Percentiles rank a stretch among this genome's conserved stretches.
Conservation (phyloP, 2,329 filamentous ascomycete species). For the Didymosphaeria variabile region DNA sequence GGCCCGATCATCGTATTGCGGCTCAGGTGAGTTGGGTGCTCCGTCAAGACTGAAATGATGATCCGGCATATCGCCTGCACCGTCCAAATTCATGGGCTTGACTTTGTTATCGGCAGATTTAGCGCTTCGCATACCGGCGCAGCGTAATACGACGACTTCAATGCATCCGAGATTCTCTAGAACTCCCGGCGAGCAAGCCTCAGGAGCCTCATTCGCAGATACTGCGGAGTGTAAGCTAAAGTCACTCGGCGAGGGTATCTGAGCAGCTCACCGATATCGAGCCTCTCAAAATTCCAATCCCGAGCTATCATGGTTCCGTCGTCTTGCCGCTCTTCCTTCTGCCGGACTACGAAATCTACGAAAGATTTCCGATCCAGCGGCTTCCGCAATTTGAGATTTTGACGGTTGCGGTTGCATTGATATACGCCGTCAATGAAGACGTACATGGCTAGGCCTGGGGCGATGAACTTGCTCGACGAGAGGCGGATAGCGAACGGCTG, state of each 20-base stretch:
- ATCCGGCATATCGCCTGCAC: slow-evolving; percentile 30
- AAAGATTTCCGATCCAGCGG: slow-evolving; percentile 45
- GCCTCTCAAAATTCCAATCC: slow-evolving; percentile 62
- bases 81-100: slow-evolving; percentile 40
- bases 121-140: slow-evolving; percentile 39
- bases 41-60: slow-evolving; percentile 27
- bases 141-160: slow-evolving; percentile 58
- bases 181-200: slow-evolving; percentile 41
- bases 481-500: slow-evolving; percentile 61
- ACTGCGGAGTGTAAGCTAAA: slow-evolving; percentile 38
- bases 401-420: slow-evolving; percentile 65
- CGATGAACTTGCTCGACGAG: slow-evolving; percentile 60
- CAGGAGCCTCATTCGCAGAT: slow-evolving; percentile 48
- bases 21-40: slow-evolving; percentile 11
- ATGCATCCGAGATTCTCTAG: slow-evolving; percentile 57
- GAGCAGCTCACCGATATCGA: slow-evolving; percentile 56
- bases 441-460: slow-evolving; percentile 62
- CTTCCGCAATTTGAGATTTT: slow-evolving; percentile 48
- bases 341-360: slow-evolving; percentile 60
- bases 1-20: slow-evolving; percentile 29
- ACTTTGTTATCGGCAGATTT: slow-evolving; percentile 21
- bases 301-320: slow-evolving; percentile 60
- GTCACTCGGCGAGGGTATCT: neutral
- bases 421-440: slow-evolving; percentile 67
- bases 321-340: slow-evolving; percentile 61